Evolutionary conservation across 306 rosid species (phyloP).

Genomic region (Corylus heterophylla): DNA sequence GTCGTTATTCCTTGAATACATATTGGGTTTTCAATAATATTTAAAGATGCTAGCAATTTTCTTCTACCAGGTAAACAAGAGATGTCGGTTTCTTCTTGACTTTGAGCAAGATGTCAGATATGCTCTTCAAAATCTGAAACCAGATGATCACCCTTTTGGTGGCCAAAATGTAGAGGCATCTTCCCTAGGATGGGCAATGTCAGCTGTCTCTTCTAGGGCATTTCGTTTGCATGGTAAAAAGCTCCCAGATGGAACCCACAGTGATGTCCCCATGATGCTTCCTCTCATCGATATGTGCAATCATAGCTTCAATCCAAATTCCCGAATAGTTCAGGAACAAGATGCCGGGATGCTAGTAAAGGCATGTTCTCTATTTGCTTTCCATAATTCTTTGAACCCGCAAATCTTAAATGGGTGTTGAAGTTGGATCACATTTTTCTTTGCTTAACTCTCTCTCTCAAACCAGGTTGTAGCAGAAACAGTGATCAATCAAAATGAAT

Average conservation of each 20-base stretch:
- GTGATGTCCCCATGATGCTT: constrained; percentile 81
- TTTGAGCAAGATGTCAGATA: constrained; percentile 67
- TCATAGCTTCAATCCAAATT: constrained; percentile 87
- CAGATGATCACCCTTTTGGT: constrained; percentile 73
- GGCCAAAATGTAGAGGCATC: constrained; percentile 85
- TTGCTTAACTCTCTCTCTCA: constrained; percentile 23
- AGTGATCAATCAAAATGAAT: constrained; percentile 55
- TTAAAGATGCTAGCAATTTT: constrained; percentile 25
- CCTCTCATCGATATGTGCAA: constrained; percentile 98
- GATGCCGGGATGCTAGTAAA: constrained; percentile 61
- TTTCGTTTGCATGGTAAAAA: constrained; percentile 71
- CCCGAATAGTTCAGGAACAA: constrained; percentile 77
- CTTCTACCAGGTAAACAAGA: constrained; percentile 79
- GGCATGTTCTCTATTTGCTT: constrained; percentile 40
- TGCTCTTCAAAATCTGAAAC: constrained; percentile 48
- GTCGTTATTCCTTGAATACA: not conserved
- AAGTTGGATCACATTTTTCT: not conserved
- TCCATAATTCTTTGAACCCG: not conserved
- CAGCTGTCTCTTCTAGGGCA: constrained; percentile 94
- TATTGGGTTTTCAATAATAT: constrained; percentile 13
- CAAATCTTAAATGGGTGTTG: not conserved
- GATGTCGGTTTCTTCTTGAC: constrained; percentile 93
- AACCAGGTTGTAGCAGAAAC: constrained; percentile 87
- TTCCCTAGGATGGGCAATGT: constrained; percentile 98
- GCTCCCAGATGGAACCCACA: constrained; percentile 43